Percentiles rank a stretch among this genome's conserved stretches.
phyloP scores from a whole-genome alignment of 208 protist genomes.

The Trypanosoma lewisi region DNA sequence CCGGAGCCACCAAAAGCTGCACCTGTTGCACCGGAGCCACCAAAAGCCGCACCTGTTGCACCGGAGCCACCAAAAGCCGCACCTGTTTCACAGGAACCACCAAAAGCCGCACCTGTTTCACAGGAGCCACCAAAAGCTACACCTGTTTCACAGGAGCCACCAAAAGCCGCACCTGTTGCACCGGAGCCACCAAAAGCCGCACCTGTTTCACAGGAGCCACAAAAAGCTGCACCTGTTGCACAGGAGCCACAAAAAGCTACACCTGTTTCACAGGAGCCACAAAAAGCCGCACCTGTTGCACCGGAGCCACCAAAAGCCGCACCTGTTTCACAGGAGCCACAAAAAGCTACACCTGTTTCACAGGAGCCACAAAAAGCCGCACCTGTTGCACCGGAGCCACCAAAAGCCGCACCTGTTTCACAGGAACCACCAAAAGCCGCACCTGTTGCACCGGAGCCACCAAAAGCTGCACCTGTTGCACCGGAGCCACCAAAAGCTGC shows the following conservation, averaged over 20 bases:
- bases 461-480: slow-evolving; percentile 21
- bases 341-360: slow-evolving; percentile 11
- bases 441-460: slow-evolving; percentile 28
- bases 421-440: slow-evolving; percentile 22
- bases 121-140: slow-evolving; percentile 12
- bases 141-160: slow-evolving; percentile 9
- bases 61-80: slow-evolving; percentile 22
- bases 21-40: slow-evolving; percentile 20
- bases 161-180: slow-evolving; percentile 13
- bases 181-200: slow-evolving; percentile 21
- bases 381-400: slow-evolving; percentile 20
- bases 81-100: slow-evolving; percentile 27
- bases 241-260: slow-evolving; percentile 20
- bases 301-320: slow-evolving; percentile 13
- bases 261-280: slow-evolving; percentile 27
- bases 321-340: slow-evolving; percentile 9
- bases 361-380: slow-evolving; percentile 20
- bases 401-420: slow-evolving; percentile 13
- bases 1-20: slow-evolving; percentile 21
- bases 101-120: slow-evolving; percentile 20
- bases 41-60: slow-evolving; percentile 14
- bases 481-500: slow-evolving; percentile 14
- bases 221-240: slow-evolving; percentile 14
- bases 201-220: slow-evolving; percentile 20
- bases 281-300: slow-evolving; percentile 20